Conservation (phyloP, 2,329 filamentous ascomycete genomes). For the Exophiala sp. region DNA sequence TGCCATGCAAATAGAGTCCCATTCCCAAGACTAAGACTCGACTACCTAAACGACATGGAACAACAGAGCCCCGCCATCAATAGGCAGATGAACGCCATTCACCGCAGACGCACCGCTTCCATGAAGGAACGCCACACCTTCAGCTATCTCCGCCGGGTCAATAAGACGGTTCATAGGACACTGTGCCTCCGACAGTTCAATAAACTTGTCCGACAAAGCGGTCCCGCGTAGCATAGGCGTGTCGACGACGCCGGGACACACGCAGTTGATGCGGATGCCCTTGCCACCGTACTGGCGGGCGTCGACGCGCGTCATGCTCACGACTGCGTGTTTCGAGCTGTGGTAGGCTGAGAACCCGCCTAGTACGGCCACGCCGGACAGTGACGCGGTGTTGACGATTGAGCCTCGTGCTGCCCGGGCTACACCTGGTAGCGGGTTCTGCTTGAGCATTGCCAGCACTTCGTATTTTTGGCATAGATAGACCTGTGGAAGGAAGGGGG, state of each 20-base stretch:
- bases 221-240: conserved; percentile 44
- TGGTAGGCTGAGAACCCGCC: conserved; percentile 42
- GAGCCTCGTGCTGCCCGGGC: conserved; percentile 40
- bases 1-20: no score
- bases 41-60: no score
- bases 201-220: conserved; percentile 35
- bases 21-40: no score
- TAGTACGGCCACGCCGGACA: conserved; percentile 49
- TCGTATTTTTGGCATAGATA: conserved; percentile 40
- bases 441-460: conserved; percentile 43
- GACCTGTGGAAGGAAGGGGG: conserved; percentile 33
- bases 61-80: neutral
- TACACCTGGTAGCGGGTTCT: conserved; percentile 33
- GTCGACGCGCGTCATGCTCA: conserved; percentile 41
- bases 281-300: conserved; percentile 31
- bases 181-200: conserved; percentile 42
- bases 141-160: conserved; percentile 45
- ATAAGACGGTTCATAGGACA: conserved; percentile 50
- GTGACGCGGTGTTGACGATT: conserved; percentile 51
- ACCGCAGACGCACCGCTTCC: neutral
- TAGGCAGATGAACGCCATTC: neutral
- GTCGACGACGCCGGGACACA: conserved; percentile 43
- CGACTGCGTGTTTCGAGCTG: conserved; percentile 40
- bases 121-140: conserved; percentile 46
- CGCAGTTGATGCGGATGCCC: conserved; percentile 36